These are phyloP conservation scores for Psilocybe tampanensis DNA, from an alignment of 768 basidiomycete genomes.

Conservation along the genomic window DNA sequence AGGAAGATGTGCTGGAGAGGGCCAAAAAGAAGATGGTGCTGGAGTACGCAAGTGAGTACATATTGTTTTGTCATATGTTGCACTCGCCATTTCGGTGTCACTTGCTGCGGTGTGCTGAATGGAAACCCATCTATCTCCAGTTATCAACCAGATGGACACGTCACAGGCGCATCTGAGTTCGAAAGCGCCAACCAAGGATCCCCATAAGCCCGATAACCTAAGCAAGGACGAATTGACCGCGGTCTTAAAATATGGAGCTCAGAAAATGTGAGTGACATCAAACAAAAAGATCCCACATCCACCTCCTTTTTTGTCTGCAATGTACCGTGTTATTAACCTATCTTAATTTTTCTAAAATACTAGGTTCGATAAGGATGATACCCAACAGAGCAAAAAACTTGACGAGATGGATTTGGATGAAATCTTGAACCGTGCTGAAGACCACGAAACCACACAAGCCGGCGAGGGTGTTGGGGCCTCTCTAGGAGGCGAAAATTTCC, in stretches of 20 bases:
- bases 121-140: slow-evolving; percentile 41
- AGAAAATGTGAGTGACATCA: slow-evolving; percentile 81
- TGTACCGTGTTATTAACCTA: slow-evolving; percentile 15
- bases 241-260: slow-evolving; percentile 97
- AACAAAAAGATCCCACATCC: no score
- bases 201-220: slow-evolving; percentile 76
- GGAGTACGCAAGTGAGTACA: slow-evolving; percentile 93
- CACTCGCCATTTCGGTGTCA: neutral
- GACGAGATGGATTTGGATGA: slow-evolving; percentile 99
- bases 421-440: slow-evolving; percentile 94
- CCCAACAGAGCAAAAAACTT: slow-evolving; percentile 89
- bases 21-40: slow-evolving; percentile 99
- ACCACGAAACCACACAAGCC: slow-evolving; percentile 89
- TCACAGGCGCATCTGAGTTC: slow-evolving; percentile 94
- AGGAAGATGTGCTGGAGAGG: slow-evolving; percentile 96
- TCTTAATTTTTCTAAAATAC: neutral
- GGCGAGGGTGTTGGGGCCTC: slow-evolving; percentile 84
- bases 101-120: neutral
- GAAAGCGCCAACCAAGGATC: slow-evolving; percentile 68
- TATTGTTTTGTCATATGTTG: neutral
- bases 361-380: slow-evolving; percentile 99
- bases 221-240: slow-evolving; percentile 97
- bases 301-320: slow-evolving; percentile 15
- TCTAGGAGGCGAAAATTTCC: slow-evolving; percentile 96
- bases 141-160: slow-evolving; percentile 99